These are phyloP conservation scores for Capsella rubella DNA, from an alignment of 441 rosid species.

Conservation along the genomic window DNA sequence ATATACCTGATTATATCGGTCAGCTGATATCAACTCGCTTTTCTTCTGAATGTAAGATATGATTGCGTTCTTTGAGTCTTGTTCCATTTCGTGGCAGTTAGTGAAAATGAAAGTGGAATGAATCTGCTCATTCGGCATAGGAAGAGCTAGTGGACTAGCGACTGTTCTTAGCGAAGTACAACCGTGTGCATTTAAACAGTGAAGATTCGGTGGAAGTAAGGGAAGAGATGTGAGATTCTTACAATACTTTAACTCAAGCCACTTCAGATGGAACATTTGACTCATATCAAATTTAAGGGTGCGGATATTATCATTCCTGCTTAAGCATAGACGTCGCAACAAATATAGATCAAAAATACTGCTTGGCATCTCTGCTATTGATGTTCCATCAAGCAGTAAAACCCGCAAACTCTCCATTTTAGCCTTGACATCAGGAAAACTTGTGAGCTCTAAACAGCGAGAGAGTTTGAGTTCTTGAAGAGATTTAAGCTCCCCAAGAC, in stretches of 20 bases:
- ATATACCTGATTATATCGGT: conserved; percentile 12
- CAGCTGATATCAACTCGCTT: conserved; percentile 7
- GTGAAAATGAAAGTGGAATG: conserved; percentile 19
- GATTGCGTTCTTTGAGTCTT: conserved; percentile 17
- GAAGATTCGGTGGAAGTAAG: conserved; percentile 29
- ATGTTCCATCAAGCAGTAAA: conserved; percentile 14
- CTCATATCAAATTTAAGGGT: conserved; percentile 10
- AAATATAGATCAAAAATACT: background rate
- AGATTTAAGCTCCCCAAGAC: background rate
- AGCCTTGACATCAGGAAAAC: background rate
- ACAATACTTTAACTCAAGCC: conserved; percentile 36
- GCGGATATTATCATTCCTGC: conserved; percentile 12
- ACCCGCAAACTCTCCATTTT: background rate
- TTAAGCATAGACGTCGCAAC: conserved; percentile 19
- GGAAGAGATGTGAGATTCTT: conserved; percentile 24
- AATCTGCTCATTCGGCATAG: background rate
- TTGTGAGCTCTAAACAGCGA: background rate
- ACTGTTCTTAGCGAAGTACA: conserved; percentile 26
- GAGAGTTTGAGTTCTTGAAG: conserved; percentile 13
- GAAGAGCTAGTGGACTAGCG: background rate
- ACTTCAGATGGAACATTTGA: background rate
- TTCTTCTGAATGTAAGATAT: conserved; percentile 21
- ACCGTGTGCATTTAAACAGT: background rate
- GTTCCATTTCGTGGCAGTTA: conserved; percentile 33
- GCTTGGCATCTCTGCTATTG: background rate